These are phyloP conservation scores for Zygotorulaspora mrakii DNA, from an alignment of 1,139 yeast species.

Conservation along the genomic window DNA sequence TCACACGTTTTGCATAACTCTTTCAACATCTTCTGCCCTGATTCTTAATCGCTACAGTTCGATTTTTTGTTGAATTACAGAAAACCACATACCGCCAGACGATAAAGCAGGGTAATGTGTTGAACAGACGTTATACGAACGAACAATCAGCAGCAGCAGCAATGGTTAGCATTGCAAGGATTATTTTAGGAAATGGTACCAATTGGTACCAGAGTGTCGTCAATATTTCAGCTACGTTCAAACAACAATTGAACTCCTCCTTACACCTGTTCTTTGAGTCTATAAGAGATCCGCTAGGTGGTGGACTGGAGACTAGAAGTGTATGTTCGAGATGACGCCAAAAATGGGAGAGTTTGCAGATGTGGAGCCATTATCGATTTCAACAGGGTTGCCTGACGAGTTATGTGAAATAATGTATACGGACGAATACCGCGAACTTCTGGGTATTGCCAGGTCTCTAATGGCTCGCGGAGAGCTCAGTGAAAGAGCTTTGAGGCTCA, in stretches of 20 bases:
- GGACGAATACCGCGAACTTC: constrained; percentile 58
- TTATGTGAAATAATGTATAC: constrained; percentile 76
- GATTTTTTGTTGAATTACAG: not conserved
- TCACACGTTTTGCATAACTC: not conserved
- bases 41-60: not conserved
- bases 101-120: not conserved
- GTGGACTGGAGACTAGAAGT: no score
- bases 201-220: no score
- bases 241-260: no score
- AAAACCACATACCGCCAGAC: not conserved
- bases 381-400: constrained; percentile 42
- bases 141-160: not conserved
- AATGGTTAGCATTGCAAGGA: not conserved
- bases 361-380: constrained; percentile 25
- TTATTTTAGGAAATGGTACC: not conserved
- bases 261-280: no score
- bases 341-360: constrained; percentile 22
- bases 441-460: constrained; percentile 62
- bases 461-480: constrained; percentile 60
- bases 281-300: no score
- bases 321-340: no score
- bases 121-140: not conserved
- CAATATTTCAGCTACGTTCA: no score
- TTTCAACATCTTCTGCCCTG: not conserved
- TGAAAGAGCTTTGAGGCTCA: constrained; percentile 65